Evolutionary conservation across 2,329 filamentous ascomycete genomes (phyloP), one percentile per base, ranked within the genome.

Genomic region (Colletotrichum cereale): DNA sequence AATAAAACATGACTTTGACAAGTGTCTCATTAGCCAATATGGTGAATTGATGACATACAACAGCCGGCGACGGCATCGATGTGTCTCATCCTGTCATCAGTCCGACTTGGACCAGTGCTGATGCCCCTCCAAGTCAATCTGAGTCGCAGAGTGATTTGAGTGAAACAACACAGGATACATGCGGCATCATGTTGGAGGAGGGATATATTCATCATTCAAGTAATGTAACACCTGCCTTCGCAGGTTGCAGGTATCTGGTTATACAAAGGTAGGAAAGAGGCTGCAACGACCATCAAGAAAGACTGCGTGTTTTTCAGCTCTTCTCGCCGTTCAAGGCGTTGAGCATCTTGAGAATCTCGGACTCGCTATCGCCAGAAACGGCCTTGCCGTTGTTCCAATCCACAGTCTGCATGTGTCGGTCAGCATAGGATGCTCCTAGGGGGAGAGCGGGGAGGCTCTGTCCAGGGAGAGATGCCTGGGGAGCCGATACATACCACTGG

Each of bases 351-450:
- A 97, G 82, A 73, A 98, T 98, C 84, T 96, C 93, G 21, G 94
- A 97, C 84, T 97, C 92, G 74, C 93, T 91, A 62, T 93, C 93
- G 26, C 94, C 93, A 34, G 89, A 85, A 84, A 93, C 86, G 57
- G 91, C 96, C 80, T 90, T 93, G 74, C 95, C 96, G 80, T 96
- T 95, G 80, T 92, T 94, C 96, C 96, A 98, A 80, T 98, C 96
- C 63, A 98, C 96, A 70, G 92, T 84, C 88, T 87, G 74, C 36
- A 44, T 29, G 48, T 42, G 48, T 62, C 24, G 24, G 47, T 74
- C 61, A 74, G 71, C 29, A 24, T 5, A 14, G 3, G 21, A 2
- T 24, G 48, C 4, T 47, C 21, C 36, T 4, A 12, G 18, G 7
- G 29, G 21, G 58, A 63, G 48, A 0, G 26, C 16, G 26, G 3